Conservation (phyloP, 257 asterid species). For the Linaria vulgaris region DNA sequence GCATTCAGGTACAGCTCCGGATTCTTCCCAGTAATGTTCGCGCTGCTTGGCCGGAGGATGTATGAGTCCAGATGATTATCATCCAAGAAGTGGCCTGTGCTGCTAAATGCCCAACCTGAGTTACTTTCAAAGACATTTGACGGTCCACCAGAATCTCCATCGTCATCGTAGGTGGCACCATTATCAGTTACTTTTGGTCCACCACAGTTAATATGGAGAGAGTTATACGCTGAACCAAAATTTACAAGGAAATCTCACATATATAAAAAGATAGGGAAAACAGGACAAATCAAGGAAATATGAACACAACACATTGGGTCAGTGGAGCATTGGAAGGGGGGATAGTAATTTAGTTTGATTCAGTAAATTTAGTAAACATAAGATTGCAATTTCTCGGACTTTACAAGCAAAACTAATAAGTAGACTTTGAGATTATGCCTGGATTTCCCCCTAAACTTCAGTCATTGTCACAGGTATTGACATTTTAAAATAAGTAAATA, state of each 20-base stretch:
- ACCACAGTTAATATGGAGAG: constrained; percentile 67
- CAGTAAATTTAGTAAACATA: background rate
- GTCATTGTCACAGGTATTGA: too few species aligned
- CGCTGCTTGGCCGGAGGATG: constrained; percentile 23
- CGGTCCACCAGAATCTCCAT: constrained; percentile 42
- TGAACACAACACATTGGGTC: background rate
- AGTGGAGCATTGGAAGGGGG: too few species aligned
- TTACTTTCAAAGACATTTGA: constrained; percentile 33
- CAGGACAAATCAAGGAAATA: background rate
- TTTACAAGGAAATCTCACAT: constrained; percentile 2
- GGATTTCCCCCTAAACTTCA: too few species aligned
- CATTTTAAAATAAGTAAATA: too few species aligned
- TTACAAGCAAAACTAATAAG: too few species aligned
- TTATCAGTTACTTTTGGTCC: constrained; percentile 38
- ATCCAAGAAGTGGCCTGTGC: too few species aligned
- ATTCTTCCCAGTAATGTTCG: constrained; percentile 35
- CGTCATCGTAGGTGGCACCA: constrained; percentile 44
- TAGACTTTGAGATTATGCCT: too few species aligned
- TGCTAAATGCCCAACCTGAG: constrained; percentile 58
- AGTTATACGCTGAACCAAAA: constrained; percentile 33
- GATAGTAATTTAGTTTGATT: background rate
- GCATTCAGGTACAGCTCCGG: constrained; percentile 42
- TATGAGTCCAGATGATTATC: constrained; percentile 26
- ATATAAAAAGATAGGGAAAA: background rate
- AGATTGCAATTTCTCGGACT: background rate